phyloP scores from a whole-genome alignment of 805 yeast genomes.

The Wilhelminamyces savonicus region DNA sequence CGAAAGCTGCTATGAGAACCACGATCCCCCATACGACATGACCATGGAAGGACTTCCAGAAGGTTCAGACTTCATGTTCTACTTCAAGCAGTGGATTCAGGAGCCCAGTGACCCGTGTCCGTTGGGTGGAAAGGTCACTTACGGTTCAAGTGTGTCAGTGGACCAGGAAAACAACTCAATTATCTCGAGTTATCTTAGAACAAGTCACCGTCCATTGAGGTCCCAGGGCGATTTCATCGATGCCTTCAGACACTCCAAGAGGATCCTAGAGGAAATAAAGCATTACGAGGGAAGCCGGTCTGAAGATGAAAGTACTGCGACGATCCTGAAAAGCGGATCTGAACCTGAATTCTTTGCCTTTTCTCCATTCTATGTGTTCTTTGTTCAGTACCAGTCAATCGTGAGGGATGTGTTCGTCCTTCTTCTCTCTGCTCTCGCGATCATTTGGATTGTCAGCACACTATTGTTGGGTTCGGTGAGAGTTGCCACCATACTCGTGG shows the following conservation, averaged over 20 bases:
- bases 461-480: slow-evolving; percentile 60
- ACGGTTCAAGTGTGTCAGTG: slow-evolving; percentile 51
- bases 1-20: slow-evolving; percentile 60
- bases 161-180: slow-evolving; percentile 35
- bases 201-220: slow-evolving; percentile 70
- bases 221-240: slow-evolving; percentile 80
- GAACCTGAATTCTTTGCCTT: slow-evolving; percentile 70
- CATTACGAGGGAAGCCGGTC: no score
- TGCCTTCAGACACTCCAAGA: slow-evolving; percentile 67
- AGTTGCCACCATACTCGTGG: slow-evolving; percentile 50
- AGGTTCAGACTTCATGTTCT: slow-evolving; percentile 60
- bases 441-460: slow-evolving; percentile 49
- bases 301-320: no score
- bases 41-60: slow-evolving; percentile 82
- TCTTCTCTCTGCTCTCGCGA: slow-evolving; percentile 43
- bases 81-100: slow-evolving; percentile 74
- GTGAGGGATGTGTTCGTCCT: slow-evolving; percentile 51
- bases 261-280: slow-evolving; percentile 56
- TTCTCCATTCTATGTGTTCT: slow-evolving; percentile 88
- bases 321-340: no score
- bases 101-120: slow-evolving; percentile 89
- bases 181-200: slow-evolving; percentile 63
- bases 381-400: slow-evolving; percentile 78
- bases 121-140: slow-evolving; percentile 92
- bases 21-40: slow-evolving; percentile 57